phyloP scores from a whole-genome alignment of 2,329 filamentous ascomycete genomes.

The Aspergillus texensis region DNA sequence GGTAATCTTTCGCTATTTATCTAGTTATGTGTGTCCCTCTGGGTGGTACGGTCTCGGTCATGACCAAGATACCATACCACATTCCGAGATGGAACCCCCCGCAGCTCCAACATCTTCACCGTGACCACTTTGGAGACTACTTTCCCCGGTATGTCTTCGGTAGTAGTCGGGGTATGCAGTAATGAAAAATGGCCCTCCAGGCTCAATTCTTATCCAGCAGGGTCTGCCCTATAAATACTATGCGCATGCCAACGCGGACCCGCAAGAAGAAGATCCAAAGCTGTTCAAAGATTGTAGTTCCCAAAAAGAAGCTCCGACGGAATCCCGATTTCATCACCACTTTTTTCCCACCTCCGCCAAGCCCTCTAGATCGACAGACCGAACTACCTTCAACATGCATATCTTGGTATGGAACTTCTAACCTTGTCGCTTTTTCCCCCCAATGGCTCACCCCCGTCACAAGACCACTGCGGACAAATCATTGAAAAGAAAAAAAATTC shows the following conservation, averaged over 20 bases:
- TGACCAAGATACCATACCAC: slow-evolving; percentile 9
- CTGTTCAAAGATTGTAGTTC: background rate
- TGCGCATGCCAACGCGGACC: slow-evolving; percentile 3
- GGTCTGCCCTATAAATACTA: slow-evolving; percentile 23
- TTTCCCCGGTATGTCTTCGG: slow-evolving; percentile 25
- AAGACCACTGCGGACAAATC: background rate
- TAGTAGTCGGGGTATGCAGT: slow-evolving; percentile 18
- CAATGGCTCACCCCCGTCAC: background rate
- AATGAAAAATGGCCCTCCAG: slow-evolving; percentile 11
- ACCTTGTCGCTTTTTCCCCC: slow-evolving; percentile 11
- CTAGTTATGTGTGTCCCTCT: background rate
- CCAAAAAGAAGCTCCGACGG: background rate
- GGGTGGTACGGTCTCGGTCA: slow-evolving; percentile 1
- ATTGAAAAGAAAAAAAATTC: background rate
- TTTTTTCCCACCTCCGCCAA: background rate
- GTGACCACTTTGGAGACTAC: slow-evolving; percentile 27
- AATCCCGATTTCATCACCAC: background rate
- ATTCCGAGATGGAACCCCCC: slow-evolving; percentile 19
- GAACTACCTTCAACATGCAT: slow-evolving; percentile 39
- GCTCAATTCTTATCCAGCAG: slow-evolving; percentile 25
- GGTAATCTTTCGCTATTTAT: slow-evolving; percentile 1
- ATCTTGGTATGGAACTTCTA: slow-evolving; percentile 45
- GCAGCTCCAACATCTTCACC: slow-evolving; percentile 34
- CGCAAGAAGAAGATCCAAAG: background rate
- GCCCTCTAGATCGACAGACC: background rate